These are phyloP conservation scores for Apiotrichum gracile DNA, from an alignment of 1,284 basidiomycete genomes.

Conservation along the genomic window DNA sequence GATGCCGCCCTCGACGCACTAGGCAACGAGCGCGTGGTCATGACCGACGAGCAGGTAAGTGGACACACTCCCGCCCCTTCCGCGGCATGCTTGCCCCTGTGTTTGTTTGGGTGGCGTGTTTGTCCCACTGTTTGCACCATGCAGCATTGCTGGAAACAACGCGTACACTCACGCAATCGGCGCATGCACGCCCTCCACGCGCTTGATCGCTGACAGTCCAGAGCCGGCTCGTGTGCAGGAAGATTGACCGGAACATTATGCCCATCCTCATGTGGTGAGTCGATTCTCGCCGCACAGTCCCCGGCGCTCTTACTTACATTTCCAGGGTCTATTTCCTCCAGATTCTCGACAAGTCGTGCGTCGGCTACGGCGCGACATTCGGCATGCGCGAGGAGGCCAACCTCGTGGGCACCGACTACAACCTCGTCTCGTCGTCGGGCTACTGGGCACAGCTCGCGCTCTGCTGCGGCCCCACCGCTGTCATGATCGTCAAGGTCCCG, in stretches of 20 bases:
- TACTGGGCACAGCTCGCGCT: constrained; percentile 23
- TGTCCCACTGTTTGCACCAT: too few relatives aligned
- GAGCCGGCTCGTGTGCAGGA: constrained; percentile 13
- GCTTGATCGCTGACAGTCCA: too few relatives aligned
- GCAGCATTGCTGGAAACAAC: too few relatives aligned
- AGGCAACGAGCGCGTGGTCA: constrained; percentile 21
- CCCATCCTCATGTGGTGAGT: constrained; percentile 31
- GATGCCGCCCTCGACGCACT: constrained; percentile 25
- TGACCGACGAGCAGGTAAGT: constrained; percentile 31
- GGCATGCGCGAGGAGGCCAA: constrained; percentile 25
- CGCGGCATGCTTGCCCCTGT: background rate
- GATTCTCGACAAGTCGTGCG: constrained; percentile 38
- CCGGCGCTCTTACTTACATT: background rate
- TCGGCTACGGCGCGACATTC: constrained; percentile 21
- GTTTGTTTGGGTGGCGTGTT: too few relatives aligned
- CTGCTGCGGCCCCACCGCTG: constrained; percentile 35
- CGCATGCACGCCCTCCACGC: background rate
- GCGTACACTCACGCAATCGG: constrained; percentile 1
- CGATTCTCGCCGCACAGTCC: background rate
- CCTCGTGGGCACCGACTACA: constrained; percentile 32
- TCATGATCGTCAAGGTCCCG: constrained; percentile 40
- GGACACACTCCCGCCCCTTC: too few relatives aligned
- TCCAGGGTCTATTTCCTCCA: constrained; percentile 40
- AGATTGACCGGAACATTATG: constrained; percentile 34
- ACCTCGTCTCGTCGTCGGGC: constrained; percentile 15